Evolutionary conservation across 2,329 filamentous ascomycete genomes (phyloP), one percentile per base, ranked within the genome.

Genomic region (Epicoccum sorghinum): DNA sequence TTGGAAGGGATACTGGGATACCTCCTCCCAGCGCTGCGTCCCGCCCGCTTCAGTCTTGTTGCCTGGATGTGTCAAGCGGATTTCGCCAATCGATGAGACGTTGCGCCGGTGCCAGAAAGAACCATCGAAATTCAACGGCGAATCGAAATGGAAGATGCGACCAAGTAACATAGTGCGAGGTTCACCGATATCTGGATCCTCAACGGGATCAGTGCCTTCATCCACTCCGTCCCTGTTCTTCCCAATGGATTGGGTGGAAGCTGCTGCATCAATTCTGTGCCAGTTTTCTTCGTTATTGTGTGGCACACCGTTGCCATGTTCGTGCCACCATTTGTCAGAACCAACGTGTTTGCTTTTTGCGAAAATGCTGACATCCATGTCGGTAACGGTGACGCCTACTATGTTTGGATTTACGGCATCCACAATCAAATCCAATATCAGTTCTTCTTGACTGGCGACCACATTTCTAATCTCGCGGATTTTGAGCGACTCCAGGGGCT

Each of bases 341-440:
- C 90, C 90, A 10, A 93, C 89, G 70, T 93, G 90, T 56, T 90
- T 91, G 55, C 92, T 97, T 75, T 96, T 96, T 27, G 95, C 95
- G 75, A 98, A 98, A 29, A 99, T 84, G 67, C 96, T 92, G 52
- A 98, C 82, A 71, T 98, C 92, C 69, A 96, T 89, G 41, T 93
- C 87, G 59, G 90, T 87, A 33, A 99, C 86, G 2, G 89, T 89
- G 37, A 99, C 89, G 2, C 91, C 87, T 35, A 98, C 89, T 36
- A 97, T 87, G 65, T 98, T 99, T 1, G 93, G 93, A 71, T 99
- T 99, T 65, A 93, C 82, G 0, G 93, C 95, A 62, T 86, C 86
- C 55, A 99, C 91, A 18, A 90, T 86, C 43, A 99, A 78, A 73
- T 99, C 93, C 67, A 98, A 84, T 86, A 99, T 96, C 37, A 99